Evolutionary conservation across 345 rosid species (phyloP).

Genomic region (Pugionium cornutum): DNA sequence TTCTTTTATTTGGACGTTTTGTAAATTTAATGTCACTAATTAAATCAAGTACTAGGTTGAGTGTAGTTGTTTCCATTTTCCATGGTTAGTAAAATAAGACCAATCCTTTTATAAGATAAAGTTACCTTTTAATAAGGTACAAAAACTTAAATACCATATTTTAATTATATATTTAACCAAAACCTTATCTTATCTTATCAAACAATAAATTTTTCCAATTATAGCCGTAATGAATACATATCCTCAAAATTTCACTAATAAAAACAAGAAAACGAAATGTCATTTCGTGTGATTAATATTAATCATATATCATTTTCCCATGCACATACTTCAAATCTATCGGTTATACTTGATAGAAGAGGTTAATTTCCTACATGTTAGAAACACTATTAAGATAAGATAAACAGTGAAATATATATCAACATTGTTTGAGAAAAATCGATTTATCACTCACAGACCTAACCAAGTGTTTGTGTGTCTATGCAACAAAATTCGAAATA

Average conservation of each 20-base stretch:
- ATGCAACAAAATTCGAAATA: not conserved
- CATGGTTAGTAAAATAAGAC: not conserved
- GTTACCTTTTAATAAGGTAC: conserved; percentile 19
- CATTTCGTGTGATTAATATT: conserved; percentile 15
- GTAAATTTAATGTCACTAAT: not conserved
- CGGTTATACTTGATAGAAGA: not conserved
- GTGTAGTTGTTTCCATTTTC: conserved; percentile 13
- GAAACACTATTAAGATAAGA: not conserved
- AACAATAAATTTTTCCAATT: conserved; percentile 15
- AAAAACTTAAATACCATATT: conserved; percentile 15
- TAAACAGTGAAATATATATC: not conserved
- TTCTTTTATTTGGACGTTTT: not conserved
- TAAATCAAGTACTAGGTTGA: conserved; percentile 10
- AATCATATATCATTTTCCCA: not conserved
- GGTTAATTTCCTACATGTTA: not conserved
- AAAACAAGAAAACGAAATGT: conserved; percentile 1
- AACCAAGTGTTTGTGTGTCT: no score
- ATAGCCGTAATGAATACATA: conserved; percentile 12
- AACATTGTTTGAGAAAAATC: no score
- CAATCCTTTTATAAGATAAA: not conserved
- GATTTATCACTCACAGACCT: no score
- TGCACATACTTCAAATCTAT: not conserved
- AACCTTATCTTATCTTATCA: conserved; percentile 34
- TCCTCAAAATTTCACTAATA: conserved; percentile 7
- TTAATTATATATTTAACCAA: conserved; percentile 1